Evolutionary conservation across 352 stramenopile genomes (phyloP).

Genomic region (Globisporangium yorkense): DNA sequence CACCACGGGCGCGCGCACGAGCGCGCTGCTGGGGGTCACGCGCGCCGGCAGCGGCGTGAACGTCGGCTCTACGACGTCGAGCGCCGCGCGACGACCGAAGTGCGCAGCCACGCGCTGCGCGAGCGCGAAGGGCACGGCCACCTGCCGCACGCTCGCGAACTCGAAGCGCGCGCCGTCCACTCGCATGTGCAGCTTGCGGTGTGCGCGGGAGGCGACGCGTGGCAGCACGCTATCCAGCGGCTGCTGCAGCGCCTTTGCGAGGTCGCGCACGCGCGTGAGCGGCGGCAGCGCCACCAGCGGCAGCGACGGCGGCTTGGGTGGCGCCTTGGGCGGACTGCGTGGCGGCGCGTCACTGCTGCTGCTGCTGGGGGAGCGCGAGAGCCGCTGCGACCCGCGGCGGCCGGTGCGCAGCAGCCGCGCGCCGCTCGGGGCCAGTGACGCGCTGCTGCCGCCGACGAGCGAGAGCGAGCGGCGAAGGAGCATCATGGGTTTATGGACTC

Average conservation of each 20-base stretch:
- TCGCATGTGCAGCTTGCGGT: constrained; percentile 55
- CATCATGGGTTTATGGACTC: neutral
- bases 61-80: constrained; percentile 57
- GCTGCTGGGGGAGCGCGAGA: neutral
- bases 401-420: constrained; percentile 4
- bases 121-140: constrained; percentile 62
- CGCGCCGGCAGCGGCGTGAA: constrained; percentile 23
- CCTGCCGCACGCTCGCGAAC: constrained; percentile 75
- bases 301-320: neutral
- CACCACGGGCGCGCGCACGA: constrained; percentile 92
- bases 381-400: constrained; percentile 15
- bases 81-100: constrained; percentile 35
- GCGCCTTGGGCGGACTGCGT: neutral
- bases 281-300: constrained; percentile 19
- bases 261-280: constrained; percentile 68
- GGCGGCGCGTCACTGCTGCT: neutral
- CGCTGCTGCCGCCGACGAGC: neutral
- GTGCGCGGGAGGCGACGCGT: constrained; percentile 37
- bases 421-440: neutral
- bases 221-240: constrained; percentile 73
- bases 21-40: neutral
- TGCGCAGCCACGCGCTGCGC: constrained; percentile 44
- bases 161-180: constrained; percentile 41
- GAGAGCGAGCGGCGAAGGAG: constrained; percentile 7
- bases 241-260: constrained; percentile 63